Percentiles rank a stretch among this genome's conserved stretches.
phyloP scores from a whole-genome alignment of 352 stramenopile species.

The Thalassiosira mediterranea region DNA sequence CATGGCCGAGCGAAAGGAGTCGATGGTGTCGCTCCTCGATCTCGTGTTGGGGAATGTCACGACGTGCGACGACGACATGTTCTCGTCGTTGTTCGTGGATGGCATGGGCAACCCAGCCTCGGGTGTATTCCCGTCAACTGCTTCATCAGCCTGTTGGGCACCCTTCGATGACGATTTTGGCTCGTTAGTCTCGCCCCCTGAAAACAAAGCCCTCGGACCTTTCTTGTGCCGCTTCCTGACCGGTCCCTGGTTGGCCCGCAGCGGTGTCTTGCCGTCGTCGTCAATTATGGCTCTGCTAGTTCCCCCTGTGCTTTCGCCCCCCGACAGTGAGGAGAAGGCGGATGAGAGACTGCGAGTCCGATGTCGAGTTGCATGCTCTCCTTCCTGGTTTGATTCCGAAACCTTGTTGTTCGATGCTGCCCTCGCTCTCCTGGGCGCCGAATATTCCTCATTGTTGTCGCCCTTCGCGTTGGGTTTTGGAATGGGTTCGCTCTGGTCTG shows the following conservation, averaged over 20 bases:
- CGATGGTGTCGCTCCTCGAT: slow-evolving; percentile 49
- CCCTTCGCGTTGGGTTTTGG: too few species aligned
- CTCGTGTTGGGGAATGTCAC: slow-evolving; percentile 9
- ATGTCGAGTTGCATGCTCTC: slow-evolving; percentile 8
- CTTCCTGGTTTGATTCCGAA: slow-evolving; percentile 7
- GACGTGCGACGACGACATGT: too few species aligned
- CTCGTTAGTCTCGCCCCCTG: slow-evolving; percentile 1
- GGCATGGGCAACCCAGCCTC: too few species aligned
- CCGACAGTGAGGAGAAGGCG: slow-evolving; percentile 33
- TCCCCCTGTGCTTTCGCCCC: too few species aligned
- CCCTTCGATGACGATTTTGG: too few species aligned
- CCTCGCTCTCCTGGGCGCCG: background rate
- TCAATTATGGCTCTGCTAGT: too few species aligned
- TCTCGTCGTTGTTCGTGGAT: slow-evolving; percentile 6
- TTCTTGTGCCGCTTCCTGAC: slow-evolving; percentile 43
- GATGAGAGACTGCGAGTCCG: slow-evolving; percentile 47
- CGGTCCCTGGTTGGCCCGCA: too few species aligned
- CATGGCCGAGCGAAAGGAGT: slow-evolving; percentile 54
- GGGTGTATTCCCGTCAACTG: background rate
- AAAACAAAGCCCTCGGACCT: slow-evolving; percentile 6
- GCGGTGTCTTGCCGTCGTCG: too few species aligned
- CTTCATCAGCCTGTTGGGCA: too few species aligned
- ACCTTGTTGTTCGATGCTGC: background rate
- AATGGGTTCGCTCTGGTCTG: slow-evolving; percentile 8
- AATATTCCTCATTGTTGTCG: too few species aligned